These are phyloP conservation scores for Cystofilobasidium ferigula DNA, from an alignment of 768 basidiomycete genomes.

Conservation along the genomic window DNA sequence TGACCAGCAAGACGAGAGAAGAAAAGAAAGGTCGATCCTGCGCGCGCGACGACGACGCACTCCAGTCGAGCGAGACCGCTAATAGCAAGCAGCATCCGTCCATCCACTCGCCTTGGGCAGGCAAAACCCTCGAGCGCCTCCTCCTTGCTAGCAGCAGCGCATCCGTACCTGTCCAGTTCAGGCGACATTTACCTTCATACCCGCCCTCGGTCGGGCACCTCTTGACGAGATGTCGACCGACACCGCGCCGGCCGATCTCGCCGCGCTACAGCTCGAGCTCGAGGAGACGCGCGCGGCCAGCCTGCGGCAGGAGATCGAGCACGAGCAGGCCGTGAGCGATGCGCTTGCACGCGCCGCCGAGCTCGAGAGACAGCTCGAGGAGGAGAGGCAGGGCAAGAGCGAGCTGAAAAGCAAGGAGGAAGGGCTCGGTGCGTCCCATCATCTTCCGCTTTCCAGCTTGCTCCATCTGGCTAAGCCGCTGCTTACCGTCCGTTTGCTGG, in stretches of 20 bases:
- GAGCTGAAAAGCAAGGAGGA: constrained; percentile 41
- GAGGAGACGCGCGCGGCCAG: constrained; percentile 60
- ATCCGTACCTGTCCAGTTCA: too few species aligned
- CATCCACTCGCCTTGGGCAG: too few species aligned
- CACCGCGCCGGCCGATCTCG: background rate
- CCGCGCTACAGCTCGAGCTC: constrained; percentile 40
- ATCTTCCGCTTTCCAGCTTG: constrained; percentile 44
- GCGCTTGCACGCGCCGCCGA: constrained; percentile 54
- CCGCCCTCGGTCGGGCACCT: too few species aligned
- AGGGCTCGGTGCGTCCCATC: constrained; percentile 39
- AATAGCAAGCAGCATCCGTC: too few species aligned
- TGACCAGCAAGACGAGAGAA: too few species aligned
- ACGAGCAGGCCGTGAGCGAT: constrained; percentile 74
- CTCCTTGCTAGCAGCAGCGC: too few species aligned
- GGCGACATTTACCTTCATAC: too few species aligned
- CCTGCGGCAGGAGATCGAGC: constrained; percentile 65
- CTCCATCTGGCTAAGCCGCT: constrained; percentile 38
- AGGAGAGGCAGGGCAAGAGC: constrained; percentile 54
- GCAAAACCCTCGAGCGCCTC: too few species aligned
- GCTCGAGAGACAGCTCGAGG: constrained; percentile 48
- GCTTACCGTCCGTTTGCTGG: too few species aligned
- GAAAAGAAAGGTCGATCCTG: too few species aligned
- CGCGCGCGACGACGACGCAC: too few species aligned
- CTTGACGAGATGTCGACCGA: background rate
- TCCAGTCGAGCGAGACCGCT: too few species aligned